phyloP scores from a whole-genome alignment of 805 yeast species.

The Cyberlindnera japonica region DNA sequence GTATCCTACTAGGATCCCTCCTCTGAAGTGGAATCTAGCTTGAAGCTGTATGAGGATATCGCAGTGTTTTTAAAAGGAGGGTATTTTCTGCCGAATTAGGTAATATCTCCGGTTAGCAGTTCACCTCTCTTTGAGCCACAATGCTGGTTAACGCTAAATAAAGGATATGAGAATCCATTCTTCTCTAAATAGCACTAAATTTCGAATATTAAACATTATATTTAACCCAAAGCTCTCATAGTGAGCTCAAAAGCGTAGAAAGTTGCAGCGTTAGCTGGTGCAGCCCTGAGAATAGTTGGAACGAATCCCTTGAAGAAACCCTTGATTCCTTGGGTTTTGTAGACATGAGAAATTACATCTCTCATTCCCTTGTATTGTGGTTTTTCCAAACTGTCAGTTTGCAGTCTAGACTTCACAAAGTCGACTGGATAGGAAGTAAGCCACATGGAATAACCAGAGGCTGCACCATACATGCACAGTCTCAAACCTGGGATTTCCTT shows the following conservation, averaged over 20 bases:
- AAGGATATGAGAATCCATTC: no score
- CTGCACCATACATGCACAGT: slow-evolving; percentile 82
- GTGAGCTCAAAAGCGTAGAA: slow-evolving; percentile 91
- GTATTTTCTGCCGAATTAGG: not conserved
- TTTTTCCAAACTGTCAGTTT: slow-evolving; percentile 58
- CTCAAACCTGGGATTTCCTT: slow-evolving; percentile 84
- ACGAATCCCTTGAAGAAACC: slow-evolving; percentile 89
- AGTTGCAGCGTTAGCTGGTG: slow-evolving; percentile 97
- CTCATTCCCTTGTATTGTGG: slow-evolving; percentile 58
- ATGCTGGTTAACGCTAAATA: no score
- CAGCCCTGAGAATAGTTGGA: slow-evolving; percentile 93
- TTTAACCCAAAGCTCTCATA: slow-evolving; percentile 48
- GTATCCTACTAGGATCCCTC: no score
- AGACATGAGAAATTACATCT: slow-evolving; percentile 57
- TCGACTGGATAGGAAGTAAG: slow-evolving; percentile 80
- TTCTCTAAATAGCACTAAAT: not conserved
- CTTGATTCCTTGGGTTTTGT: slow-evolving; percentile 54
- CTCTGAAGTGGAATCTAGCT: not conserved
- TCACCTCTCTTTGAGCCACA: no score
- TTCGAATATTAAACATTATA: not conserved
- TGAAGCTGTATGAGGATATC: not conserved
- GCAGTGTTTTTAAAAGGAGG: no score
- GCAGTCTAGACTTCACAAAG: slow-evolving; percentile 85
- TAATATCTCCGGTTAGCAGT: not conserved
- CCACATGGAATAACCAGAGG: slow-evolving; percentile 92